Base-by-base conservation (phyloP, 805 yeast genomes). In the Metschnikowia sp. region DNA sequence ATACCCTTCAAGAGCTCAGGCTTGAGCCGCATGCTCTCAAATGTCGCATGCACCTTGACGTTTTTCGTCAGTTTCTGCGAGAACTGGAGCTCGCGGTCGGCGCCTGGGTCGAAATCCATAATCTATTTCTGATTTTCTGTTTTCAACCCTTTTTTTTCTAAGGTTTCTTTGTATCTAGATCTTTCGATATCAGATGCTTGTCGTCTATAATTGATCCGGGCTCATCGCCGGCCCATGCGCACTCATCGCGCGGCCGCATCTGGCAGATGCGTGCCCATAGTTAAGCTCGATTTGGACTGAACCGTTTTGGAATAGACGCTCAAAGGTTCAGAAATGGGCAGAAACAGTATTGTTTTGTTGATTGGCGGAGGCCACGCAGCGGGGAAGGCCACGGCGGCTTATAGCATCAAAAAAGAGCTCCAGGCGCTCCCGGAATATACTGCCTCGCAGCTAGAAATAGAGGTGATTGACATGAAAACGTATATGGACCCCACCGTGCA, bases 281-380 rank as follows among this genome's bases (percentile, higher is more conserved):
- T 31, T 31, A 31, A 31, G 33, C n/a, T n/a, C 5, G 33, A 8
- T 31, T 10, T 4, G 1, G 26, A 22, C 8, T 22, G 4, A 1
- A 22, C 2, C 26, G 26, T 22, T 22, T 22, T 22, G 26, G 7
- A 22, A 22, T 22, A 22, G 26, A 22, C 26, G 26, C 26, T 22
- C 26, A 22, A 30, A 15, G 26, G 19, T 18, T 8, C 2, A 10
- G 19, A n/a, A 5, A 44, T 37, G 42, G 32, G 28, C 34, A 39
- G 22, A 26, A 33, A 36, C 37, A 52, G 62, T 41, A 51, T 66
- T 32, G 51, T 82, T 7, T 74, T 81, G 3, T 68, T 82, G 11
- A 66, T 82, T 9, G 86, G 79, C 5, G 87, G 87, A 8, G 87
- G 86, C 6, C 83, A 78, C 52, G 80, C 81, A 22, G 66, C 84